Base-by-base conservation (phyloP, 108 stramenopile genomes). In the Nitzschia putrida region DNA sequence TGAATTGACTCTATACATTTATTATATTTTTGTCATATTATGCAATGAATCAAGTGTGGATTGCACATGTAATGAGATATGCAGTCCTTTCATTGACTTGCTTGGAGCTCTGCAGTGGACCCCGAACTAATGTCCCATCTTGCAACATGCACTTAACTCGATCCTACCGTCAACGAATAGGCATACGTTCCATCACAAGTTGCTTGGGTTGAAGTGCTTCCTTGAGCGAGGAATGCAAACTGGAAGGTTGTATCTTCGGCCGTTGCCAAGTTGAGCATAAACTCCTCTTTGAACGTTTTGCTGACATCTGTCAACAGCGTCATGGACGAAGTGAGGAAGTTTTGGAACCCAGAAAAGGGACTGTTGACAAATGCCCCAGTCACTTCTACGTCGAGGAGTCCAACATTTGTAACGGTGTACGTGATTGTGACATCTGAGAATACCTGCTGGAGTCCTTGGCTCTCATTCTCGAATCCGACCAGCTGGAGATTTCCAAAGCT, bases 401-500 rank as follows among this genome's bases (percentile, higher is more conserved):
- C 74, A 5, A 34, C 52, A 22, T 76, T 76, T 21, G 57, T 22
- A 20, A 47, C 74, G 7, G 53, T 69, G 74, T 76, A 69, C 4
- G 45, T 20, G 20, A 76, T 67, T 9, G 52, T 23, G 12, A 76
- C 53, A 45, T 63, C 55, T 4, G 67, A 53, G 26, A 68, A 69
- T 16, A 76, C 44, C 8, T 61, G 45, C 55, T 64, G 57, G 20
- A 64, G 25, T 22, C 69, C 69, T 24, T 53, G 24, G 9, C 71
- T 57, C 23, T 38, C 56, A 21, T 77, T 77, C 22, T 38, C 11
- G 45, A 56, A 78, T 0, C 77, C 77, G 47, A 66, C 58, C n/a
- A 78, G 71, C 29, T 78, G 71, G 7, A 78, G 53, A n/a, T 24
- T 14, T 18, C 77, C 77, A 51, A 66, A 78, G 18, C 24, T 72